Conservation (phyloP, 2,329 filamentous ascomycete species). For the Westerdykella aurantiaca region DNA sequence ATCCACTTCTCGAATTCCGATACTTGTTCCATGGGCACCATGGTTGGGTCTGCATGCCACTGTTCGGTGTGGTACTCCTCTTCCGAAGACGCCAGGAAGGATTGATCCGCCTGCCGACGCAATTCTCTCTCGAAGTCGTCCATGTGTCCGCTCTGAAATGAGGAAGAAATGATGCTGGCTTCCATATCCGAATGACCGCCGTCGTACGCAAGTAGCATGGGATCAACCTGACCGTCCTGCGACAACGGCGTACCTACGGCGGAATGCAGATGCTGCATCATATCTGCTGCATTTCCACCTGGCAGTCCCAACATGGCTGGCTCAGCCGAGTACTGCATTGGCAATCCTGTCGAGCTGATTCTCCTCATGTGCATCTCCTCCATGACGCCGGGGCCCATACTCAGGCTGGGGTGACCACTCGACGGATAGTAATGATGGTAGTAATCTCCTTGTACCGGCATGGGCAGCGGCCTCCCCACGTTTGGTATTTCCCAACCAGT, state of each 20-base stretch:
- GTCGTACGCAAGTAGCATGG: slow-evolving; percentile 38
- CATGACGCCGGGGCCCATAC: slow-evolving; percentile 17
- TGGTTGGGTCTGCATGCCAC: slow-evolving; percentile 34
- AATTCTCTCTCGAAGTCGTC: slow-evolving; percentile 27
- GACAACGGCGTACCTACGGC: slow-evolving; percentile 25
- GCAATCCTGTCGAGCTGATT: slow-evolving; percentile 25
- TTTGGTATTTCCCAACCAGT: slow-evolving; percentile 50
- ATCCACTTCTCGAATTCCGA: slow-evolving; percentile 47
- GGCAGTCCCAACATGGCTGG: slow-evolving; percentile 35
- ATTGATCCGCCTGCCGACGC: slow-evolving; percentile 24
- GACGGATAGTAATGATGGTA: slow-evolving; percentile 50
- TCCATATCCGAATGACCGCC: slow-evolving; percentile 19
- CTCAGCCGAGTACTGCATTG: slow-evolving; percentile 27
- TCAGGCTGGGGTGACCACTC: slow-evolving; percentile 40
- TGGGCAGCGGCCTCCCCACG: slow-evolving; percentile 45
- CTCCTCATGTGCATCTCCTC: slow-evolving; percentile 41
- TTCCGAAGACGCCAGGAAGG: slow-evolving; percentile 16
- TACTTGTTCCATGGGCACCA: slow-evolving; percentile 35
- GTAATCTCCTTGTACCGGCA: slow-evolving; percentile 41
- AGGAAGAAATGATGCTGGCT: slow-evolving; percentile 15
- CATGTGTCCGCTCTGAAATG: slow-evolving; percentile 28
- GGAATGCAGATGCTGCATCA: slow-evolving; percentile 30
- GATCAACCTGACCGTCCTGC: slow-evolving; percentile 36
- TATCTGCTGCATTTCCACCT: slow-evolving; percentile 36
- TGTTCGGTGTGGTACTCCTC: slow-evolving; percentile 28